Base-by-base conservation (phyloP, 371 early-diverging fungal species). In the Apophysomyces trapeziformis region DNA sequence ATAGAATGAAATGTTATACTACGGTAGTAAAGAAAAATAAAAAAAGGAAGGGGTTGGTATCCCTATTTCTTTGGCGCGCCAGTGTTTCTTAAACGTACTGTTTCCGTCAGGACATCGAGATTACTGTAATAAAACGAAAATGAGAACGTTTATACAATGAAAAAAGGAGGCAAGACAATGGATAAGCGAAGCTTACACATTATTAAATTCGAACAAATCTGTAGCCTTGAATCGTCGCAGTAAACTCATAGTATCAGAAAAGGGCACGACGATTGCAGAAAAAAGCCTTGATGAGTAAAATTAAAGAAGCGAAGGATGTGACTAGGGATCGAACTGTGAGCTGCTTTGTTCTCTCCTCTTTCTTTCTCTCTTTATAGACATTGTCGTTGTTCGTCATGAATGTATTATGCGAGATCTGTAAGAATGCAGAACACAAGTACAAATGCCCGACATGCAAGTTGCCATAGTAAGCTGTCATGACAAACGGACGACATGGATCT, bases 1-100 rank as follows among this genome's bases (percentile, higher is more conserved):
- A 72, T 99, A 99, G 71, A 96, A 97, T 5, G 91, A 88, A 62
- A 96, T 92, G 71, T 93, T 92, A 82, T 99, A 99, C 93, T 94
- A 70, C 44, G 2, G 54, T 43, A 1, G 1, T 41, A 8, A 1
- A 41, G 41, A 58, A 18, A 38, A 21, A 21, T 1, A 14, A 32
- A 67, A 58, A 32, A 37, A 46, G 38, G 21, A 38, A 26, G 36
- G 32, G 0, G 46, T 45, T 12, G 5, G 6, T 45, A 5, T 45
- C 13, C 16, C 13, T 45, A 0, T 13, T 45, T 5, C 16, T 45
- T 26, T 26, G 32, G 32, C 32, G 32, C 32, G 32, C 32, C 32
- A 26, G 2, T 26, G 32, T 26, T 26, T 26, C 32, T 11, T 9
- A n/a, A 44, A 44, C 68, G 74, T 87, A 94, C 95, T 5, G 92